Evolutionary conservation across 495 filamentous ascomycete genomes (phyloP), one percentile per base, ranked within the genome.

Genomic region (Aspergillus taichungensis): DNA sequence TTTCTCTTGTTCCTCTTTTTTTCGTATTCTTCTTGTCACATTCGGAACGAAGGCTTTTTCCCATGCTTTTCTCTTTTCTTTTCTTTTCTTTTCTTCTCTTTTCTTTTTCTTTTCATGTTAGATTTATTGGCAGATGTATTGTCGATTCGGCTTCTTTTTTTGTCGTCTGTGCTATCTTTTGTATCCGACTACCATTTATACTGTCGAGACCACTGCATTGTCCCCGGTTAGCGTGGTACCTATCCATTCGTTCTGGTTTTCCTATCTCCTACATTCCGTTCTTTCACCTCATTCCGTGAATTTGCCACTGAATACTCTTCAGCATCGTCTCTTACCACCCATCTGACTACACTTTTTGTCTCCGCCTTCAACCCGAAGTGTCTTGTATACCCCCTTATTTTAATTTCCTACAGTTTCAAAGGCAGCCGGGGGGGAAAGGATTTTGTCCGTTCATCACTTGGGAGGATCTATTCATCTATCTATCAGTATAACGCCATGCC

Each of bases 31-130:
- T n/a, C n/a, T n/a, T 30, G 30, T 32, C 46, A 45, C 10, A 27
- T 30, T 40, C 34, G 33, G 35, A 43, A 38, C 39, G 14, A 39
- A 31, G 36, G 42, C 13, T 27, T 13, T 44, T 44, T 14, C 32
- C 40, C 27, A 45, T 46, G 29, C 28, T 45, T 37, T 40, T 37
- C 46, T 40, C 27, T 42, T 51, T 53, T 46, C 38, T 30, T 40
- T 49, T 28, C 47, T 38, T 56, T 31, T 45, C 32, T 39, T 37
- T 47, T 45, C 41, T 35, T 31, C 47, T 45, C 42, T 14, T 49
- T 45, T 45, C 37, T 30, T 46, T 42, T 39, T 33, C 34, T 54
- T 40, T 24, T 31, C 37, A 40, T 46, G 43, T 18, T 54, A 34
- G 49, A 53, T 46, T 46, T 27, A 34, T 51, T 39, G 37, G 40